These are phyloP conservation scores for Aristolochia fimbriata DNA, from an alignment of 164 flowering plant species.

Conservation along the genomic window DNA sequence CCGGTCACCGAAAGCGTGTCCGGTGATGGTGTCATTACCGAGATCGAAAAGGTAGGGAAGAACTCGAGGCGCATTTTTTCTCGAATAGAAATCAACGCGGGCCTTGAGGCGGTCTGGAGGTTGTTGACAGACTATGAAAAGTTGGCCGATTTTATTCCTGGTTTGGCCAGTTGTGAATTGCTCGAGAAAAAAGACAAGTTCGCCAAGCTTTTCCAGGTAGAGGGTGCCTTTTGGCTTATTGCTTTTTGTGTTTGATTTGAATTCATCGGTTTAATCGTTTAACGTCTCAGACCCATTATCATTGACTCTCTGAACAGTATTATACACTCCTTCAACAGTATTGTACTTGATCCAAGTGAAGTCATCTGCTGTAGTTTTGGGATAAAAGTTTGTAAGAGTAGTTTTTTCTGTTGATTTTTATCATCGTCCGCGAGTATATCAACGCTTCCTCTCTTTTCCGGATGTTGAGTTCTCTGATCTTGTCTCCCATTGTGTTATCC, in stretches of 20 bases:
- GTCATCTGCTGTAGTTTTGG: no score
- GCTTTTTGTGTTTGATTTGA: no score
- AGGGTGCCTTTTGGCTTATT: background rate
- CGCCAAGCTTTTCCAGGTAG: slow-evolving; percentile 57
- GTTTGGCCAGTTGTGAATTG: slow-evolving; percentile 51
- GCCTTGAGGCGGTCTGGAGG: slow-evolving; percentile 45
- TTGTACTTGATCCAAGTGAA: no score
- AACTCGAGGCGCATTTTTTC: slow-evolving; percentile 50
- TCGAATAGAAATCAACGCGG: slow-evolving; percentile 34
- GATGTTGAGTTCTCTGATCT: no score
- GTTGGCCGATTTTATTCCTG: slow-evolving; percentile 60
- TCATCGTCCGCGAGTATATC: no score
- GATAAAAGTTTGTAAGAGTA: no score
- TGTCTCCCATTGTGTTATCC: background rate
- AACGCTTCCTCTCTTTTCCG: no score
- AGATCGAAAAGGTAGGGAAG: slow-evolving; percentile 36
- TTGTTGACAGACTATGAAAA: slow-evolving; percentile 65
- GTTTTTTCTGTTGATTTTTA: no score
- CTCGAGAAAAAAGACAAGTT: slow-evolving; percentile 47
- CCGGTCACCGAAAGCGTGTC: background rate
- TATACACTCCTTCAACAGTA: no score
- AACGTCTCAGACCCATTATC: no score
- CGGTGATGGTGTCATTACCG: slow-evolving; percentile 13
- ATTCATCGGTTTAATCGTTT: no score
- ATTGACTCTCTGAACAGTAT: no score